Evolutionary conservation across 495 filamentous ascomycete genomes (phyloP), one percentile per base, ranked within the genome.

Genomic region (Xanthoparmelia taractica): DNA sequence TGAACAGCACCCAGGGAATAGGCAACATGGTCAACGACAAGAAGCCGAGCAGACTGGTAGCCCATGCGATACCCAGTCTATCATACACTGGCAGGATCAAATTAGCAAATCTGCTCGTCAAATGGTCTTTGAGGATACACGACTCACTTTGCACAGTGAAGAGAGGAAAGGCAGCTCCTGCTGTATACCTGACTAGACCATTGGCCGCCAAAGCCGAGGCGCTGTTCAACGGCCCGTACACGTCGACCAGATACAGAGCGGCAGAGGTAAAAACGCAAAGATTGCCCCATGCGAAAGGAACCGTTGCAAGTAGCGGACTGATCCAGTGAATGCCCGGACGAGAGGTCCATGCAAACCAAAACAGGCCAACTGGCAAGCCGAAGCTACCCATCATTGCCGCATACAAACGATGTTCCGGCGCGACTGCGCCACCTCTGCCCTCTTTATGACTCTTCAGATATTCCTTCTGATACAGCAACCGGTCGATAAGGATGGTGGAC

Each of bases 211-310:
- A 67, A 6, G 86, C 85, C 41, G 78, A 82, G 0, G 87, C 86
- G 3, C 84, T 80, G 37, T 80, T 83, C 23, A 76, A 70, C 7
- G 78, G 64, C 7, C 72, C 77, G 64, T 88, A 88, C 0, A 79
- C 76, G 60, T 90, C 86, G 27, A 81, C 72, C 0, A 85, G 71
- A 65, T 87, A 89, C 57, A 72, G 67, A 33, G 74, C 73, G 60
- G 68, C 58, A 47, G 66, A 62, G 15, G 25, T 76, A 58, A 87
- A 88, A 10, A 88, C 72, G 63, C 74, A 77, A 8, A 88, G 66
- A 67, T 86, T 87, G 4, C 85, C 87, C 79, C 82, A 88, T 0
- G 82, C 85, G 70, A 90, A 89, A 1, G 85, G 76, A 31, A 87
- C 72, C 8, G 84, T 79, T 5, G 84, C 78, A 71, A 81, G 65